These are phyloP conservation scores for Scheffersomyces segobiensis DNA, from an alignment of 1,139 yeast species.

Conservation along the genomic window DNA sequence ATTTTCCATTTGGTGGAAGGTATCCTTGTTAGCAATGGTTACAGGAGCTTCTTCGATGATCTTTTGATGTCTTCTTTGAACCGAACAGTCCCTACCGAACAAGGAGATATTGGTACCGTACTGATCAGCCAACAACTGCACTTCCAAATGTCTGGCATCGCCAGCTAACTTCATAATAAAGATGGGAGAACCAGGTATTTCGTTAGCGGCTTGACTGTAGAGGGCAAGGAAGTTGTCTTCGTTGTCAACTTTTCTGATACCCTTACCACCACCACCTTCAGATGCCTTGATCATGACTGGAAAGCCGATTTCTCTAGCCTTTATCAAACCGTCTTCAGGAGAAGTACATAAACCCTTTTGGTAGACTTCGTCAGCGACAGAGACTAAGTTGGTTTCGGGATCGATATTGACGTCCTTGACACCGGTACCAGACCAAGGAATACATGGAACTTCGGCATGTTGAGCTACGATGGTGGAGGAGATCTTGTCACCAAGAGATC, in stretches of 20 bases:
- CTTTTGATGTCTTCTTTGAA: slow-evolving; percentile 96
- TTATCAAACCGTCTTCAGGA: slow-evolving; percentile 84
- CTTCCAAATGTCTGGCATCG: slow-evolving; percentile 93
- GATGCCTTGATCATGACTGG: slow-evolving; percentile 97
- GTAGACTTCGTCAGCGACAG: slow-evolving; percentile 82
- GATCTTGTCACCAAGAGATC: slow-evolving; percentile 97
- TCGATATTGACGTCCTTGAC: slow-evolving; percentile 80
- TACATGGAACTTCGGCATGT: slow-evolving; percentile 96
- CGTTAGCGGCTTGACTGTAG: slow-evolving; percentile 88
- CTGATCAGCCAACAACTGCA: slow-evolving; percentile 91
- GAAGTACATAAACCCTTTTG: slow-evolving; percentile 82
- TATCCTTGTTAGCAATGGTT: slow-evolving; percentile 83
- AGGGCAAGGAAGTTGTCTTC: slow-evolving; percentile 70
- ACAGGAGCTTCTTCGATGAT: slow-evolving; percentile 97
- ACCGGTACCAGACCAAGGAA: slow-evolving; percentile 99
- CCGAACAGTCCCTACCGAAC: slow-evolving; percentile 96
- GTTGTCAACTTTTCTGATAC: slow-evolving; percentile 87
- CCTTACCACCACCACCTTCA: slow-evolving; percentile 99
- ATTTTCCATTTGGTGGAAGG: slow-evolving; percentile 88
- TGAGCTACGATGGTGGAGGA: slow-evolving; percentile 98
- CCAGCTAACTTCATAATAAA: slow-evolving; percentile 95
- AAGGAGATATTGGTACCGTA: slow-evolving; percentile 92
- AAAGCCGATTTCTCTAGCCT: slow-evolving; percentile 86
- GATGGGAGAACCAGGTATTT: slow-evolving; percentile 95
- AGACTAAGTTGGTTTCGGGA: slow-evolving; percentile 69